A percentile compares a stretch with the other conserved stretches of the same genome.
phyloP scores from a whole-genome alignment of 768 basidiomycete genomes.

The Pleurotus platypus region DNA sequence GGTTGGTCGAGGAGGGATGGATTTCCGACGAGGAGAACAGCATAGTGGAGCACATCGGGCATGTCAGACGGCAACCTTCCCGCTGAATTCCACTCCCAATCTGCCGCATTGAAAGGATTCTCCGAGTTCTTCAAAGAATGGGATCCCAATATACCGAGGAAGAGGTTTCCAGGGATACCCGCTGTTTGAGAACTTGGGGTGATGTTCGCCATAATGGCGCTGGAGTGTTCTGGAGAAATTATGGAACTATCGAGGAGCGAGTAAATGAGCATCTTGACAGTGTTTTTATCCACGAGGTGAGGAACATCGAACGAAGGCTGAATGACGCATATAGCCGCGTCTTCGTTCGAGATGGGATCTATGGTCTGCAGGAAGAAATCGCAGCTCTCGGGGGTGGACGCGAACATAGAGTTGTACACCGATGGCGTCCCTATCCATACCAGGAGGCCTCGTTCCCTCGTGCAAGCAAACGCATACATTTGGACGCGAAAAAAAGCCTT shows the following conservation, averaged over 20 bases:
- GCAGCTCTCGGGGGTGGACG: neutral
- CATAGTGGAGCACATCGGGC: neutral
- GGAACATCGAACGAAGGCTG: neutral
- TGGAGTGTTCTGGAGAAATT: neutral
- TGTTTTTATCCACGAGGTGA: neutral
- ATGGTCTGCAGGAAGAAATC: neutral
- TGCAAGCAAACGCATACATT: neutral
- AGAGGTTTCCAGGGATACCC: neutral
- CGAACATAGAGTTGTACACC: neutral
- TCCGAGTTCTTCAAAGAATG: neutral
- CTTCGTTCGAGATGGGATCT: neutral
- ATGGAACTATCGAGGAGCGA: neutral
- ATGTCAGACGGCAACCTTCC: neutral
- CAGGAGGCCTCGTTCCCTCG: neutral
- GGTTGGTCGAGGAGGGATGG: neutral
- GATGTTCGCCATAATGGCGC: neutral
- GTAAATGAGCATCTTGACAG: neutral
- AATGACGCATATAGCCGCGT: neutral
- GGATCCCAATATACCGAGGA: neutral
- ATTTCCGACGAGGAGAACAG: neutral
- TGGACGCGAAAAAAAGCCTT: neutral
- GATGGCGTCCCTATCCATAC: neutral
- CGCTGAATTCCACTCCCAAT: neutral
- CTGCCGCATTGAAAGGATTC: neutral
- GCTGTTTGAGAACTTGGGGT: neutral